phyloP scores from a whole-genome alignment of 2,329 filamentous ascomycete genomes.

The Bipolaris zeicola region DNA sequence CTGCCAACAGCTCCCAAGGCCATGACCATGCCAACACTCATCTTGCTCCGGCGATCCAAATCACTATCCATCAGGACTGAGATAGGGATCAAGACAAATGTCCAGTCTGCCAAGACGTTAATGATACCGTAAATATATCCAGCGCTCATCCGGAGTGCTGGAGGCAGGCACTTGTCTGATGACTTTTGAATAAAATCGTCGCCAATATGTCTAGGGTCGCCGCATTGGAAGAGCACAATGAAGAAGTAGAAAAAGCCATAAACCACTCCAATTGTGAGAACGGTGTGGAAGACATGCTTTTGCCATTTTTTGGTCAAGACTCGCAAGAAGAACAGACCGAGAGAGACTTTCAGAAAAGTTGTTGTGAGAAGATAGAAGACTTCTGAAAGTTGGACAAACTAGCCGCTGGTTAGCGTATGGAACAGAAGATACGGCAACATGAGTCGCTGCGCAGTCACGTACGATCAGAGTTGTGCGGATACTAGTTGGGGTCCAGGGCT shows the following conservation, averaged over 20 bases:
- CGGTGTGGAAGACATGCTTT: constrained; percentile 12
- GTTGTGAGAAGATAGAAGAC: constrained; percentile 60
- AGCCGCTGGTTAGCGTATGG: constrained; percentile 1
- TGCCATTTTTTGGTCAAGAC: constrained; percentile 43
- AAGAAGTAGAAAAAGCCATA: constrained; percentile 41
- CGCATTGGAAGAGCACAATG: constrained; percentile 39
- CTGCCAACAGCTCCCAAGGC: constrained; percentile 49
- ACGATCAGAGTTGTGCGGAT: constrained; percentile 29
- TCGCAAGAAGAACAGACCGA: constrained; percentile 46
- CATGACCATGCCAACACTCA: constrained; percentile 54
- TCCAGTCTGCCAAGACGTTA: constrained; percentile 44
- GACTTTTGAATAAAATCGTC: constrained; percentile 22
- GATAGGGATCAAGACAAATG: constrained; percentile 44
- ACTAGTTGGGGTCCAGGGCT: constrained; percentile 19
- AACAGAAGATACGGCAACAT: background rate
- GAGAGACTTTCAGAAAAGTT: constrained; percentile 53
- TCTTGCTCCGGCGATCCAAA: constrained; percentile 52
- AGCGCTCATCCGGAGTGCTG: constrained; percentile 25
- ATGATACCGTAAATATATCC: constrained; percentile 42
- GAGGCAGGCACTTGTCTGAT: constrained; percentile 31
- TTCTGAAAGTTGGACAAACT: constrained; percentile 49
- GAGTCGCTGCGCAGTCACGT: background rate
- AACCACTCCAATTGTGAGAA: constrained; percentile 1
- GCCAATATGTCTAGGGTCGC: constrained; percentile 32
- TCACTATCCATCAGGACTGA: constrained; percentile 48